A percentile compares a stretch with the other conserved stretches of the same genome.
phyloP scores from a whole-genome alignment of 2,329 filamentous ascomycete species.

The Ceratocystis variospora region DNA sequence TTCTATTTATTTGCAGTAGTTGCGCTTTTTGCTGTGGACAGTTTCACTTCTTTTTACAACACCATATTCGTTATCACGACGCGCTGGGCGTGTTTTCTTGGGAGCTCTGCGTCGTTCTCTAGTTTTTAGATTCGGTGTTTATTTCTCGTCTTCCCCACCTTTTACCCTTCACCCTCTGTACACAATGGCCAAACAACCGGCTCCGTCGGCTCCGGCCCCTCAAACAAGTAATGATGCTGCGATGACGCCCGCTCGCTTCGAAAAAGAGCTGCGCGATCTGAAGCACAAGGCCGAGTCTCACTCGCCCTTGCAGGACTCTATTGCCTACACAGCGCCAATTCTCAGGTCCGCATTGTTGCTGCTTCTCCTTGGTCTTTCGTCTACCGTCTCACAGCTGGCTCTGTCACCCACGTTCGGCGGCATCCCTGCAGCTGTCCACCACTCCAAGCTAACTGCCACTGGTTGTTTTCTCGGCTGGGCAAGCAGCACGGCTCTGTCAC shows the following conservation, averaged over 20 bases:
- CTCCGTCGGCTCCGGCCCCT: slow-evolving; percentile 8
- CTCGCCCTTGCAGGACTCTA: slow-evolving; percentile 25
- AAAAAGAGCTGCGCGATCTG: slow-evolving; percentile 39
- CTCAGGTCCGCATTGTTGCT: slow-evolving; percentile 30
- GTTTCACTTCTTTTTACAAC: neutral
- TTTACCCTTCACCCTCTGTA: neutral
- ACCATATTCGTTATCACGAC: neutral
- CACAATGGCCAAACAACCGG: slow-evolving; percentile 15
- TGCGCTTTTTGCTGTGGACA: neutral
- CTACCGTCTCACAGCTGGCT: slow-evolving; percentile 58
- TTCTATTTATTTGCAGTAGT: slow-evolving; percentile 1
- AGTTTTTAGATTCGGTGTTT: neutral
- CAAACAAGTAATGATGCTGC: slow-evolving; percentile 22
- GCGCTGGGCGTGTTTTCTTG: neutral
- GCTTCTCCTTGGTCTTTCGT: slow-evolving; percentile 46
- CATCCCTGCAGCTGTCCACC: slow-evolving; percentile 61
- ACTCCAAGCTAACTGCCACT: slow-evolving; percentile 50
- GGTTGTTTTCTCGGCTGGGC: slow-evolving; percentile 61
- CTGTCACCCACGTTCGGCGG: slow-evolving; percentile 81
- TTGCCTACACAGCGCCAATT: slow-evolving; percentile 24
- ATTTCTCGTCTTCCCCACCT: neutral
- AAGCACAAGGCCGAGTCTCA: slow-evolving; percentile 32
- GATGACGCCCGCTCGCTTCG: slow-evolving; percentile 39
- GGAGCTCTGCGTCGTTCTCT: neutral
- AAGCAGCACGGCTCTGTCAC: slow-evolving; percentile 43